A percentile compares a stretch with the other conserved stretches of the same genome.
Conservation (phyloP, 2,329 filamentous ascomycete genomes). For the Colletotrichum ledebouriae region DNA sequence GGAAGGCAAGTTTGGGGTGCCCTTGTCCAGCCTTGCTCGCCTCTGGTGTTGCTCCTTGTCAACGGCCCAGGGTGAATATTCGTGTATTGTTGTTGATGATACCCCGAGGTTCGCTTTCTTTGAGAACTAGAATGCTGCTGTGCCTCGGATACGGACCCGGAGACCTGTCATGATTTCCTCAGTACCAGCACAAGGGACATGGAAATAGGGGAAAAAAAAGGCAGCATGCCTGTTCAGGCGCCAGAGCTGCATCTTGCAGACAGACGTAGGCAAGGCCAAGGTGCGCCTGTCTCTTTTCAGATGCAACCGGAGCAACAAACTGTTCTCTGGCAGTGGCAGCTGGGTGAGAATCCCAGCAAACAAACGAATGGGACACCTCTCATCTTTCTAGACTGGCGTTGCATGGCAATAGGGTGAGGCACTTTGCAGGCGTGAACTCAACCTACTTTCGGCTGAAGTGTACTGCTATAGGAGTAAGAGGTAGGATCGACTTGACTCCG, state of each 20-base stretch:
- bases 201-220: too few species aligned
- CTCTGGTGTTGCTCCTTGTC: slow-evolving; percentile 22
- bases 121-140: too few species aligned
- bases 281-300: too few species aligned
- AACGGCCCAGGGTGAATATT: slow-evolving; percentile 23
- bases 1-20: slow-evolving; percentile 27
- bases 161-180: too few species aligned
- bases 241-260: too few species aligned
- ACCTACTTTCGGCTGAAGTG: neutral
- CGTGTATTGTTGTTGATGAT: too few species aligned
- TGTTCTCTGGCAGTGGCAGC: neutral
- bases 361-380: slow-evolving; percentile 18
- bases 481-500: slow-evolving; percentile 2
- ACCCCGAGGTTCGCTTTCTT: too few species aligned
- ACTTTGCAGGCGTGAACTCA: slow-evolving; percentile 27
- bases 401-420: slow-evolving; percentile 20
- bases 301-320: neutral
- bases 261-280: too few species aligned
- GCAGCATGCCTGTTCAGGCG: too few species aligned
- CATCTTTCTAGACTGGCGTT: slow-evolving; percentile 8
- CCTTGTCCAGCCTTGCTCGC: slow-evolving; percentile 33
- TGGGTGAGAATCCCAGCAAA: neutral
- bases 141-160: too few species aligned
- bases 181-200: too few species aligned
- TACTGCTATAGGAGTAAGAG: neutral